phyloP scores from a whole-genome alignment of 108 stramenopile species.

The Chaetoceros tenuissimus region DNA sequence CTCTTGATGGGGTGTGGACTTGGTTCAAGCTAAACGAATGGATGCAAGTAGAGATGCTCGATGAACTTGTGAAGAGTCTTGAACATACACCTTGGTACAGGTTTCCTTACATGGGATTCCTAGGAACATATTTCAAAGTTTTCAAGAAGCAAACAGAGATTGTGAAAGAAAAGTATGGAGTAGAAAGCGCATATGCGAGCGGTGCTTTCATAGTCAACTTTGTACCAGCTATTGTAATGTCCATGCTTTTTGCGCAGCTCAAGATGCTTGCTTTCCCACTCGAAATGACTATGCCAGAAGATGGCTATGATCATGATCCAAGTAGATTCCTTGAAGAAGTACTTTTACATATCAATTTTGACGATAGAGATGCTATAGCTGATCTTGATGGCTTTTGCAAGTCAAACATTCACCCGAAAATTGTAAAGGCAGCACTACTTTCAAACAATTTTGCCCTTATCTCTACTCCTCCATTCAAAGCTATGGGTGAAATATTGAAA shows the following conservation, averaged over 20 bases:
- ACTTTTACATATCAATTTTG: neutral
- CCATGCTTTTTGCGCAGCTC: constrained; percentile 1
- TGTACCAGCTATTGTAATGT: constrained; percentile 1
- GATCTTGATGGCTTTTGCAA: no score
- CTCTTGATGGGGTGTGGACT: neutral
- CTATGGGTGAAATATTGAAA: constrained; percentile 1
- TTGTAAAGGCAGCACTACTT: no score
- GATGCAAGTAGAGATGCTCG: constrained; percentile 2
- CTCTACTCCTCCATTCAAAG: neutral
- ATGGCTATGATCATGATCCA: neutral
- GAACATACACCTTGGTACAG: constrained; percentile 5
- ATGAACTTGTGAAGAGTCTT: neutral
- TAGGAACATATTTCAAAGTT: neutral
- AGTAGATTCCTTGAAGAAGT: neutral
- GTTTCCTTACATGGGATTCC: constrained; percentile 2
- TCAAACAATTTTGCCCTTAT: neutral
- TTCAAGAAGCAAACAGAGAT: neutral
- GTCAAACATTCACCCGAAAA: no score
- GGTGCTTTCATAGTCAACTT: neutral
- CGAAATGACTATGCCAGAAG: neutral
- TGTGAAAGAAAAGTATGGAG: neutral
- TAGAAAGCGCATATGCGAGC: constrained; percentile 1
- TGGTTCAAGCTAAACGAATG: constrained; percentile 7
- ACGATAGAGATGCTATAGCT: no score
- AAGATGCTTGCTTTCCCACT: neutral